Base-by-base conservation (phyloP, 345 rosid species). In the Bruguiera gymnorhiza region DNA sequence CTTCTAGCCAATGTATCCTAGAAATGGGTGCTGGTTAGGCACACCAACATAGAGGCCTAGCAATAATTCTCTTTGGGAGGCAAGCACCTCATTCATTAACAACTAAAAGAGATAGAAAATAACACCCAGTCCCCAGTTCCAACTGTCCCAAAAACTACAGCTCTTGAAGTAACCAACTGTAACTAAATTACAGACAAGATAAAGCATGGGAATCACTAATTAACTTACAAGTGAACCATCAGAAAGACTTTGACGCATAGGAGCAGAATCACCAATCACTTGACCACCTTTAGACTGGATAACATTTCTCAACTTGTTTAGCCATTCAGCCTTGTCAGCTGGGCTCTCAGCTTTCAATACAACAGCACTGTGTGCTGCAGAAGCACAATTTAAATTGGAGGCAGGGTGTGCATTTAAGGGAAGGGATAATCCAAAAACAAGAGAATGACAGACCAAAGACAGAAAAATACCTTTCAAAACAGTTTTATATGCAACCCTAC, bases 211-310 rank as follows among this genome's bases (percentile, higher is more conserved):
- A 50, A 62, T 64, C 46, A 26, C 43, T n/a, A 20, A 62, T 68
- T 34, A 62, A 89, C 99, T 85, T 75, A 96, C 99, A 73, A 96
- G 91, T 30, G 99, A 96, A 83, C 99, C 97, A 50, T 96, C 99
- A 64, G 99, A 96, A 73, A 80, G 88, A 80, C 99, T 96, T 11
- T 96, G 99, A 51, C 94, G 86, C 87, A 96, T 83, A 43, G 65
- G 78, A 39, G 82, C 74, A 24, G 89, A 78, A 37, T 87, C 91
- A 62, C 83, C 86, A 67, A 70, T 82, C 60, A 80, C 79, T 70
- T 83, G 94, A 77, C 94, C 97, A 67, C 92, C 92, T 67, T 75
- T 81, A 29, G 86, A 73, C 77, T 89, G 93, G 63, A 78, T 69
- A 60, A 96, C 80, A 79, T 65, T 88, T 78, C 85, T 86, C 78